phyloP scores from a whole-genome alignment of 805 yeast genomes.

The Jamesozyma lodderae region DNA sequence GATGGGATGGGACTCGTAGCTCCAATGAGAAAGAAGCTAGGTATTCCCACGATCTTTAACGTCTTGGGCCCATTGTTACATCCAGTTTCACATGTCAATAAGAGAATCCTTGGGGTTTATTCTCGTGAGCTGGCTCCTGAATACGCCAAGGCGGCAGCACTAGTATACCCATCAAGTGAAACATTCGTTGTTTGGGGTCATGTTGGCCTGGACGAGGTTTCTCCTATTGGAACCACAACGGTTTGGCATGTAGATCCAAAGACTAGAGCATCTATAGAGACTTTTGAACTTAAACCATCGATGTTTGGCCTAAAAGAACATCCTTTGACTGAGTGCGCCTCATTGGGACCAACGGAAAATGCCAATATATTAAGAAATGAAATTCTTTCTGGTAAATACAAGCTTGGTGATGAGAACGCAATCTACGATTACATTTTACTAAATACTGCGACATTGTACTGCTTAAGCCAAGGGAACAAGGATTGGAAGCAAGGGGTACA shows the following conservation, averaged over 20 bases:
- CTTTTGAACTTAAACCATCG: conserved; percentile 47
- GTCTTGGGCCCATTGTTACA: conserved; percentile 88
- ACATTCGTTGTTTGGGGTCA: conserved; percentile 92
- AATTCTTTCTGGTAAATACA: conserved; percentile 36
- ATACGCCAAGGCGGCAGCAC: conserved; percentile 72
- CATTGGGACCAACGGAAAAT: conserved; percentile 84
- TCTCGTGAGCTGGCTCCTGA: conserved; percentile 68
- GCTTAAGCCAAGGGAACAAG: conserved; percentile 57
- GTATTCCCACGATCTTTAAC: conserved; percentile 90
- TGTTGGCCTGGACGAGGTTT: conserved; percentile 85
- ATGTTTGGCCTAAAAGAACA: conserved; percentile 81
- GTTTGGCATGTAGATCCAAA: conserved; percentile 60
- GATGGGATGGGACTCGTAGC: conserved; percentile 84
- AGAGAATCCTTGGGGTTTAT: conserved; percentile 86
- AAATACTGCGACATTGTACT: conserved; percentile 83
- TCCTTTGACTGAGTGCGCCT: conserved; percentile 53
- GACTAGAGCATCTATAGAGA: conserved; percentile 22
- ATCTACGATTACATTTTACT: conserved; percentile 81
- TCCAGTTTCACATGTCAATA: conserved; percentile 69
- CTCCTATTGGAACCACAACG: conserved; percentile 76
- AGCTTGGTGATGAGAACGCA: conserved; percentile 45
- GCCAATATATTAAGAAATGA: conserved; percentile 43
- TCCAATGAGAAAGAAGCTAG: conserved; percentile 62
- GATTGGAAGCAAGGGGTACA: conserved; percentile 73
- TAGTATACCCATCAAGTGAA: conserved; percentile 37